phyloP scores from a whole-genome alignment of 768 basidiomycete genomes.

The Agrocybe praecox region DNA sequence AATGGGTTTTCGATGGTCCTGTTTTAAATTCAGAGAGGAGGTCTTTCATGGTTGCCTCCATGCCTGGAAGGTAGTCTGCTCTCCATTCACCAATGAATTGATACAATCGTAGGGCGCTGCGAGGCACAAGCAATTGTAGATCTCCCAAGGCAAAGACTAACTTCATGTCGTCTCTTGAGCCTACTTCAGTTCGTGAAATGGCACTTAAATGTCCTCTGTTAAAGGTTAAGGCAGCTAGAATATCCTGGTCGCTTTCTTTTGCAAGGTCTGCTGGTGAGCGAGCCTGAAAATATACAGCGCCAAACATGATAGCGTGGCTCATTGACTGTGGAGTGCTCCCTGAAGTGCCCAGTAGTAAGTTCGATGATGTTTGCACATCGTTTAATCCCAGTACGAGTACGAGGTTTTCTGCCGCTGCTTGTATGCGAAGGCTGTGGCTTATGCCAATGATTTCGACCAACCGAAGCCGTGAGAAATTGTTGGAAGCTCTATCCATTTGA shows the following conservation, averaged over 20 bases:
- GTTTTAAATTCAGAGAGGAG: slow-evolving; percentile 65
- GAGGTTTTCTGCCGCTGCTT: slow-evolving; percentile 72
- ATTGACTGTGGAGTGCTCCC: slow-evolving; percentile 39
- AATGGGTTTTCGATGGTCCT: slow-evolving; percentile 35
- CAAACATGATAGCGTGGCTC: slow-evolving; percentile 50
- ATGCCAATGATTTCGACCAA: slow-evolving; percentile 40
- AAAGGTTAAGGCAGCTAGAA: slow-evolving; percentile 63
- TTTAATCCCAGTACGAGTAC: slow-evolving; percentile 60
- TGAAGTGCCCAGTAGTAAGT: slow-evolving; percentile 28
- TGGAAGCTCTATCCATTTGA: slow-evolving; percentile 10
- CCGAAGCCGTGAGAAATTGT: slow-evolving; percentile 16
- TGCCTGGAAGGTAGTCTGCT: slow-evolving; percentile 73
- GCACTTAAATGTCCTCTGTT: slow-evolving; percentile 45
- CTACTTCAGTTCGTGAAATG: slow-evolving; percentile 48
- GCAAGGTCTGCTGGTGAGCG: slow-evolving; percentile 47
- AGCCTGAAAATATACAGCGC: slow-evolving; percentile 59
- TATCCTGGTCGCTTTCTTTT: slow-evolving; percentile 48
- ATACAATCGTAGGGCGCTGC: slow-evolving; percentile 79
- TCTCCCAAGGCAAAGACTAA: slow-evolving; percentile 46
- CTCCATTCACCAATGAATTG: slow-evolving; percentile 84
- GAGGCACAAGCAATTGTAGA: slow-evolving; percentile 65
- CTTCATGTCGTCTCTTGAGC: slow-evolving; percentile 39
- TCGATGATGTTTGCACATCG: slow-evolving; percentile 38
- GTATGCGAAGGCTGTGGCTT: slow-evolving; percentile 49
- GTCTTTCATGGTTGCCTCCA: slow-evolving; percentile 67